phyloP scores from a whole-genome alignment of 345 rosid genomes.

The Ceriops zippeliana region DNA sequence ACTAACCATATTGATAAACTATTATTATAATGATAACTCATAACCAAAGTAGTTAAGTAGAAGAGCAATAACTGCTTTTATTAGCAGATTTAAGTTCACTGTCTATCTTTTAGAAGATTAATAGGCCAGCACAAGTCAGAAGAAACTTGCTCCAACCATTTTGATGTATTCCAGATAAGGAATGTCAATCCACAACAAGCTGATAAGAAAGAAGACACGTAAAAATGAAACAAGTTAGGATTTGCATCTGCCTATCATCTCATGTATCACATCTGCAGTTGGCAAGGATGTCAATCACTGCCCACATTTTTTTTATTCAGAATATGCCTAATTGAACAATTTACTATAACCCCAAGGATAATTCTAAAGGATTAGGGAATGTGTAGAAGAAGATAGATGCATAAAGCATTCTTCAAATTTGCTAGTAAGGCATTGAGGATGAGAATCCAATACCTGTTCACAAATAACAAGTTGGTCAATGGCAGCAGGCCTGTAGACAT shows the following conservation, averaged over 20 bases:
- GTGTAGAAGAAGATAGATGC: neutral
- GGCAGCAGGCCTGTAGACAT: conserved; percentile 98
- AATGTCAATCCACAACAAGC: conserved; percentile 8
- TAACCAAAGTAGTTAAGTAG: no score
- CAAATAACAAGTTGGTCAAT: conserved; percentile 94
- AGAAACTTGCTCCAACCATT: neutral
- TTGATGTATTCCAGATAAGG: neutral
- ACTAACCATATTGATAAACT: neutral
- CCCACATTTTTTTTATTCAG: no score
- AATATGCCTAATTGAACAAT: neutral
- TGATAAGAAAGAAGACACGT: conserved; percentile 11
- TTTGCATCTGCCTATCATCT: neutral
- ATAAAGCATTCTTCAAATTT: neutral
- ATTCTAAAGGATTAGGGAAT: neutral
- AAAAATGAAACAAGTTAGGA: neutral
- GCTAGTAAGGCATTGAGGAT: conserved; percentile 6
- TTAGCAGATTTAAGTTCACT: no score
- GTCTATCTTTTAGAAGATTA: no score
- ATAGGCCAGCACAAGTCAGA: no score
- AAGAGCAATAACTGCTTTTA: no score
- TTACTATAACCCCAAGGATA: conserved; percentile 5
- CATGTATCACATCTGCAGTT: conserved; percentile 7
- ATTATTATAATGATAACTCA: no score
- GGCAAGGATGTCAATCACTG: neutral
- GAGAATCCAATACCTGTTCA: conserved; percentile 59